These are phyloP conservation scores for Acanthamoeba sp. DNA, from an alignment of 208 protist species.

Conservation along the genomic window DNA sequence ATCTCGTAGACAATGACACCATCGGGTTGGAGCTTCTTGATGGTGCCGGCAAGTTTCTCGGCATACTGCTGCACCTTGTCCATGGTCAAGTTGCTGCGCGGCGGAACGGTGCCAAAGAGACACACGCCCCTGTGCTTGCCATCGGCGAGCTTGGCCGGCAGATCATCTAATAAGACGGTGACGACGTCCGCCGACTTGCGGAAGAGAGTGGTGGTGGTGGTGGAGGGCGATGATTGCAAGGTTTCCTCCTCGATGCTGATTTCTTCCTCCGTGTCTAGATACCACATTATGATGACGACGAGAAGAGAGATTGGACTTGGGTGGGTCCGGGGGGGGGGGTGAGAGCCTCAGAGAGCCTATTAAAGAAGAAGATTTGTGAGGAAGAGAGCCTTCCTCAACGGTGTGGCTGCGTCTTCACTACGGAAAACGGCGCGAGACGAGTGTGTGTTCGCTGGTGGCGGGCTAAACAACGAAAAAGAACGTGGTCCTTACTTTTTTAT, in stretches of 20 bases:
- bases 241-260: not conserved
- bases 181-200: not conserved
- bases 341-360: not conserved
- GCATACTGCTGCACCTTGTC: conserved; percentile 46
- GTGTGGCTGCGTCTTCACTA: no score
- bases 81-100: conserved; percentile 36
- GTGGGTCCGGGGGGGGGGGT: no score
- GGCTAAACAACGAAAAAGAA: no score
- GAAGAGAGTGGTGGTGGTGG: conserved; percentile 11
- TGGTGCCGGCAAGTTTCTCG: conserved; percentile 9
- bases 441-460: no score
- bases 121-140: not conserved
- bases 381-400: no score
- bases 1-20: conserved; percentile 62
- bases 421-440: no score
- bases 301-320: not conserved
- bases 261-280: conserved; percentile 26
- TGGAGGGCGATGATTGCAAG: not conserved
- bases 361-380: not conserved
- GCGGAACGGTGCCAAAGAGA: conserved; percentile 31
- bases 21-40: conserved; percentile 41
- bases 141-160: conserved; percentile 1
- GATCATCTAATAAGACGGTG: no score
- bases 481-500: no score
- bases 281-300: conserved; percentile 10